Evolutionary conservation across 2,329 filamentous ascomycete species (phyloP).

Genomic region (Zopfia rhizophila): DNA sequence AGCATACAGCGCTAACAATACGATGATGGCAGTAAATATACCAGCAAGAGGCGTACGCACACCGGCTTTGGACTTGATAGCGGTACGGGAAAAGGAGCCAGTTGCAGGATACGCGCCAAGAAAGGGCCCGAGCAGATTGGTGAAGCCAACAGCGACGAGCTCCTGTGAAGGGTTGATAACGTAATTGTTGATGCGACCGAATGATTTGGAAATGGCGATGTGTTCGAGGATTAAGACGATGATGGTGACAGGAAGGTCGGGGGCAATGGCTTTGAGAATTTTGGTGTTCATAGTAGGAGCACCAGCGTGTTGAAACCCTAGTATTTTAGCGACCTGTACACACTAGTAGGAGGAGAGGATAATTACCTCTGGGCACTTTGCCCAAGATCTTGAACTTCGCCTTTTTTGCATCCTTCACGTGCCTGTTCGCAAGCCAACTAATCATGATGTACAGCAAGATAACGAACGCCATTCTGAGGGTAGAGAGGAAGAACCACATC

Average conservation of each 20-base stretch:
- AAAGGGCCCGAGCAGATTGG: conserved; percentile 90
- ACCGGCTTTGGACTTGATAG: conserved; percentile 96
- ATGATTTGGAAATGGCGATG: conserved; percentile 96
- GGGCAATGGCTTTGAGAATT: conserved; percentile 75
- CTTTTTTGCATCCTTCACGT: conserved; percentile 61
- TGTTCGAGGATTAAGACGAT: conserved; percentile 98
- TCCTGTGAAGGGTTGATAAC: conserved; percentile 95
- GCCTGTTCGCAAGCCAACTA: conserved; percentile 83
- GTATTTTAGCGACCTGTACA: conserved; percentile 22
- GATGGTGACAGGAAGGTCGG: conserved; percentile 82
- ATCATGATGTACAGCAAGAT: conserved; percentile 93
- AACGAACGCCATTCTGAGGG: conserved; percentile 88
- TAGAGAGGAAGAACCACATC: conserved; percentile 88
- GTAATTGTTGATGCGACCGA: conserved; percentile 96
- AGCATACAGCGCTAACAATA: conserved; percentile 89
- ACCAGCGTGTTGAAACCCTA: conserved; percentile 81
- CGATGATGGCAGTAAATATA: conserved; percentile 85
- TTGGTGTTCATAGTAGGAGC: conserved; percentile 74
- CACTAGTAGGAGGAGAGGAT: neutral
- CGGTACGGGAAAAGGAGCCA: conserved; percentile 94
- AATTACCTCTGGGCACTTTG: conserved; percentile 75
- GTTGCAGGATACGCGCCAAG: conserved; percentile 91
- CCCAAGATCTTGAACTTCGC: conserved; percentile 80
- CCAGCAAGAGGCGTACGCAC: conserved; percentile 92
- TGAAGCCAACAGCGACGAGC: conserved; percentile 89